Evolutionary conservation across 257 asterid genomes (phyloP).

Genomic region (Misopates orontium): DNA sequence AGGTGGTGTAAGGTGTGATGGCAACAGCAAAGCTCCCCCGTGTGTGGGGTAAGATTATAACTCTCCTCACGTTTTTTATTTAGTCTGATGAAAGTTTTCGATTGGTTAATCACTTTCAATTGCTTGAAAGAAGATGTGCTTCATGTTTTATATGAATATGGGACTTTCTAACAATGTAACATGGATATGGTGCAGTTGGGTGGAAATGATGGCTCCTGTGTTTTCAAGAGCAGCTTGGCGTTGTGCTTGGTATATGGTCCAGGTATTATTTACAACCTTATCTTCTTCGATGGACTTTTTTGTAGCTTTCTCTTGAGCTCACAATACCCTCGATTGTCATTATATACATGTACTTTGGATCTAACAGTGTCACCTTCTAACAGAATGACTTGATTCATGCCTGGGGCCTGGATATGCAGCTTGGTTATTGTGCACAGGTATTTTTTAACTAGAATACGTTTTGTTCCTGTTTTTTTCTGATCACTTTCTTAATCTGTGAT

Average conservation of each 20-base stretch:
- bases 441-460: conserved; percentile 19
- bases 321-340: neutral
- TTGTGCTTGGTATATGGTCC: conserved; percentile 86
- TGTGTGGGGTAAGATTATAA: conserved; percentile 72
- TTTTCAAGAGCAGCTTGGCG: conserved; percentile 92
- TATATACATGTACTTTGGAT: neutral
- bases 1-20: conserved; percentile 60
- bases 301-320: neutral
- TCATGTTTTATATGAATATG: no score
- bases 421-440: conserved; percentile 97
- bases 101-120: neutral
- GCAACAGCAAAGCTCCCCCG: conserved; percentile 73
- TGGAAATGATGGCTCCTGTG: conserved; percentile 98
- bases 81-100: neutral
- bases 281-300: no score
- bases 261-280: no score
- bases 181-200: conserved; percentile 64
- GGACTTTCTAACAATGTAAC: neutral
- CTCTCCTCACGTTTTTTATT: conserved; percentile 2
- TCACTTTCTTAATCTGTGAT: conserved; percentile 15
- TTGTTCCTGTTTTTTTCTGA: neutral
- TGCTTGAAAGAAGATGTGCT: neutral
- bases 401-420: conserved; percentile 93
- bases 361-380: conserved; percentile 9
- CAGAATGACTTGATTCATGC: conserved; percentile 97